phyloP scores from a whole-genome alignment of 495 filamentous ascomycete species.

The Tuber brumale region DNA sequence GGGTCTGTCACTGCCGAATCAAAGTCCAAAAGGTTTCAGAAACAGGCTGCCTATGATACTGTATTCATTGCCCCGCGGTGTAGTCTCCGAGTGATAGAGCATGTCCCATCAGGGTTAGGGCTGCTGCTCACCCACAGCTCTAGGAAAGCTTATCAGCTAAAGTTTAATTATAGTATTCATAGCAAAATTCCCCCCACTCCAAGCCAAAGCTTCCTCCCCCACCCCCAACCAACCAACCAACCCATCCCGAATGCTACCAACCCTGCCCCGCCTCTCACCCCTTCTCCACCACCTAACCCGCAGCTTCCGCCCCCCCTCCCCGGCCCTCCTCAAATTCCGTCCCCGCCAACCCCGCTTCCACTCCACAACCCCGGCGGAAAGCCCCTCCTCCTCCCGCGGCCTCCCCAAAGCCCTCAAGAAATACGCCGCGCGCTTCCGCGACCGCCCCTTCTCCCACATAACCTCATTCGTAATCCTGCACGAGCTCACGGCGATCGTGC shows the following conservation, averaged over 20 bases:
- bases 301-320: neutral
- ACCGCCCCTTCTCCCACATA: slow-evolving; percentile 74
- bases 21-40: neutral
- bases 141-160: neutral
- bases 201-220: neutral
- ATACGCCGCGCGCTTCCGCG: slow-evolving; percentile 61
- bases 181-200: neutral
- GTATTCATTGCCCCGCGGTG: neutral
- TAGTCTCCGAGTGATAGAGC: neutral
- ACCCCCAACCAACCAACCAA: neutral
- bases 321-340: neutral
- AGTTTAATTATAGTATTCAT: neutral
- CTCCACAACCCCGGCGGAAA: slow-evolving; percentile 4
- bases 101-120: neutral
- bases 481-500: slow-evolving; percentile 79
- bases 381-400: neutral
- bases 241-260: neutral
- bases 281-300: neutral
- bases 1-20: neutral
- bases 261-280: neutral
- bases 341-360: neutral
- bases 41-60: too few species aligned
- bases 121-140: neutral
- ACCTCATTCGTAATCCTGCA: slow-evolving; percentile 83
- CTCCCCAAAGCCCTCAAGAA: slow-evolving; percentile 55